Base-by-base conservation (phyloP, 352 stramenopile genomes). In the Phytophthora sansomeana region DNA sequence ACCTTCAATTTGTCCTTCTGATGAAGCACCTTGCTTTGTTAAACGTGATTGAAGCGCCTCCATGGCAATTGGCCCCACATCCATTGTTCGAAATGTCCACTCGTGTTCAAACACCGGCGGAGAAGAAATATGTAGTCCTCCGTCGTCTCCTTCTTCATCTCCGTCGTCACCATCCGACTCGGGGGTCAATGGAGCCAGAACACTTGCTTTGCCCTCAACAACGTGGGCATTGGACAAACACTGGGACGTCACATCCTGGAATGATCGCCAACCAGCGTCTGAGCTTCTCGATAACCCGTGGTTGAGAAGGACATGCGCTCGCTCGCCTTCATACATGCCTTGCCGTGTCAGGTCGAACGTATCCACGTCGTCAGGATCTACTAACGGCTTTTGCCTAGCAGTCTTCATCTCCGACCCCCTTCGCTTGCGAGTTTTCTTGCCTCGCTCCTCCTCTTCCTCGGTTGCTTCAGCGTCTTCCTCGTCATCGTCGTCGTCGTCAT, bases 51-150 rank as follows among this genome's bases (percentile, higher is more conserved):
- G 9, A 17, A 93, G 66, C 3, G 70, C 26, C 5, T 72, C 5
- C 41, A 78, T 86, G 1, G 85, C 88, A 6, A 62, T 60, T 3
- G 85, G 79, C 1, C 85, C 85, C 24, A 93, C 53, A 33, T 93
- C 85, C 42, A 90, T 83, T n/a, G 76, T 77, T 9, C 82, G 77
- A 19, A 70, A 74, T 6, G 73, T 90, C 82, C 85, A 93, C 24
- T 91, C 82, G 13, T 80, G 56, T 28, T 77, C 72, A 49, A 83
- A 79, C 16, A 24, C 52, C 10, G 70, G 50, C 5, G 39, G 17
- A 17, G 35, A 21, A 43, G 26, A 16, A 6, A 35, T 63, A 24
- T 52, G 41, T 2, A 33, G n/a, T 1, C 26, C 35, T 14, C 9
- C 30, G 6, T 64, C 35, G 5, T 71, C 43, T 2, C 14, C 48